Conservation (phyloP, 306 rosid species). For the Cercis canadensis region DNA sequence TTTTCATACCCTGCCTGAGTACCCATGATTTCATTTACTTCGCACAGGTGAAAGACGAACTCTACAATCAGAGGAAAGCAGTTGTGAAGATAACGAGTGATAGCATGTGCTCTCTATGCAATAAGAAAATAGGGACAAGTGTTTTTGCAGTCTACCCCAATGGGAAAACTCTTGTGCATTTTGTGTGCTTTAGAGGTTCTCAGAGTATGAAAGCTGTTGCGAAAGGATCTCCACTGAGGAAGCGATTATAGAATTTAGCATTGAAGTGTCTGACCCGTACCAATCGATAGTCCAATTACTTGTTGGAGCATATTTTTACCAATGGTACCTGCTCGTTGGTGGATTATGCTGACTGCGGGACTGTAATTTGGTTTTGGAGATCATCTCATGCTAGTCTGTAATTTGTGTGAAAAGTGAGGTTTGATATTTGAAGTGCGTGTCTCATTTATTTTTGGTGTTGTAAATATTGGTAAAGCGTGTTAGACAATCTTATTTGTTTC, state of each 20-base stretch:
- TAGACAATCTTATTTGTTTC: background rate
- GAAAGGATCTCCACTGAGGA: constrained; percentile 69
- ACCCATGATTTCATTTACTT: constrained; percentile 27
- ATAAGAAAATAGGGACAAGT: constrained; percentile 92
- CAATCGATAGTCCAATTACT: constrained; percentile 19
- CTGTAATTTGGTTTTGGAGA: constrained; percentile 22
- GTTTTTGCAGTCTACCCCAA: constrained; percentile 94
- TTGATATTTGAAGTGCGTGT: constrained; percentile 33
- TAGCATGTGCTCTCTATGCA: constrained; percentile 93
- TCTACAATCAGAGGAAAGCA: constrained; percentile 76
- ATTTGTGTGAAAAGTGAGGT: constrained; percentile 35
- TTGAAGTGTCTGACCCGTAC: constrained; percentile 4
- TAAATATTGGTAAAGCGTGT: constrained; percentile 39
- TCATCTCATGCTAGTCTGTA: background rate
- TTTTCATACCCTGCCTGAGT: constrained; percentile 20
- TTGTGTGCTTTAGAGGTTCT: constrained; percentile 92
- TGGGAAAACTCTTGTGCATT: constrained; percentile 91
- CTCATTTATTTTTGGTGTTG: constrained; percentile 20
- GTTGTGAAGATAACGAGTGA: constrained; percentile 82
- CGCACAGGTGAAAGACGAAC: constrained; percentile 86
- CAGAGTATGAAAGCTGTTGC: constrained; percentile 88
- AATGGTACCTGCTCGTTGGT: constrained; percentile 21
- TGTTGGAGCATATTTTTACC: background rate
- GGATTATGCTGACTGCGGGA: constrained; percentile 30
- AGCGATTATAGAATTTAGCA: constrained; percentile 43